These are phyloP conservation scores for Candida insectalens DNA, from an alignment of 805 yeast species.

Conservation along the genomic window DNA sequence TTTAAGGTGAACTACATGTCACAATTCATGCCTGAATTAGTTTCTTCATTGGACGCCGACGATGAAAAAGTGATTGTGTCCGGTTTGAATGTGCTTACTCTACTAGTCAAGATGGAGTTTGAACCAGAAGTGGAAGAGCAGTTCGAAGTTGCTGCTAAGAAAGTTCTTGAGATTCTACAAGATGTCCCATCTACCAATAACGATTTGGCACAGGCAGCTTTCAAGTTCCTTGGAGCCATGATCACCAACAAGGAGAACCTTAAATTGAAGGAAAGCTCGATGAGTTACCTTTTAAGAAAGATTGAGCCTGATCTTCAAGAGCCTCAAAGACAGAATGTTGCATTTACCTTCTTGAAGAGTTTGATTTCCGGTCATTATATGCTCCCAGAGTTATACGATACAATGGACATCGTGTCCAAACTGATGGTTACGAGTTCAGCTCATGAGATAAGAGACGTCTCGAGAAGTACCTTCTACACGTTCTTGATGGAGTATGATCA, in stretches of 20 bases:
- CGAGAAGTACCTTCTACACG: conserved; percentile 74
- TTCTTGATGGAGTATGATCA: conserved; percentile 93
- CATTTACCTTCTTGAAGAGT: conserved; percentile 75
- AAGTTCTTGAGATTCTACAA: conserved; percentile 52
- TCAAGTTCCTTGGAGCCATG: conserved; percentile 63
- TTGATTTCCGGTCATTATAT: conserved; percentile 63
- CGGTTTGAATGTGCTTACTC: conserved; percentile 51
- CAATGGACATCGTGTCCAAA: conserved; percentile 69
- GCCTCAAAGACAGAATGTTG: conserved; percentile 80
- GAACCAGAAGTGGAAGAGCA: conserved; percentile 38
- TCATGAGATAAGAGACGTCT: conserved; percentile 69
- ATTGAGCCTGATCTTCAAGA: conserved; percentile 84
- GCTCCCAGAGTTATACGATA: conserved; percentile 85
- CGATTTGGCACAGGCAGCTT: conserved; percentile 71
- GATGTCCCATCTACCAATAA: conserved; percentile 70
- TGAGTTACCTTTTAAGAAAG: conserved; percentile 62
- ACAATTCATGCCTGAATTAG: conserved; percentile 70
- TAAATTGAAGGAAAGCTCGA: conserved; percentile 56
- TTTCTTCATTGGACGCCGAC: conserved; percentile 47
- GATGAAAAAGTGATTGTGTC: conserved; percentile 73
- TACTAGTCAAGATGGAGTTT: conserved; percentile 54
- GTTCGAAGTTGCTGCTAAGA: conserved; percentile 53
- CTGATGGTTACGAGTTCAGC: conserved; percentile 88
- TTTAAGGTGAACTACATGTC: conserved; percentile 49
- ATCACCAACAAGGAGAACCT: conserved; percentile 62